Percentiles rank a stretch among this genome's conserved stretches.
These are phyloP conservation scores for Fusarium longipes DNA, from an alignment of 2,329 filamentous ascomycete genomes.

Conservation along the genomic window DNA sequence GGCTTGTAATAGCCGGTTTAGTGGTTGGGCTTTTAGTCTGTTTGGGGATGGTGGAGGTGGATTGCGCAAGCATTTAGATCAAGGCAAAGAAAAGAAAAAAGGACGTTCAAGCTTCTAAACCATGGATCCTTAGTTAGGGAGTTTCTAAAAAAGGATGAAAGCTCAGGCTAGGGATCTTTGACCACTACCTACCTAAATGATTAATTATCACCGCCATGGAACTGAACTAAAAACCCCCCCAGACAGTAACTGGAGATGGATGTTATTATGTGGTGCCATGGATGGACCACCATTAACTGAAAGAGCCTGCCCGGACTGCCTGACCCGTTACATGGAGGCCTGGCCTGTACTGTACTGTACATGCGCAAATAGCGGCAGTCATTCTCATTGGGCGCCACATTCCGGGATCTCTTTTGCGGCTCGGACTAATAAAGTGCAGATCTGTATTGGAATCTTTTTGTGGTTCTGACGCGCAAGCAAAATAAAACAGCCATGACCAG, in stretches of 20 bases:
- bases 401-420: slow-evolving; percentile 25
- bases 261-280: no score
- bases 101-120: background rate
- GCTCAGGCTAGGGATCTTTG: background rate
- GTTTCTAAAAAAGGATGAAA: slow-evolving; percentile 26
- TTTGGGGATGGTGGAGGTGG: slow-evolving; percentile 30
- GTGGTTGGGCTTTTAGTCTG: slow-evolving; percentile 21
- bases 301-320: background rate
- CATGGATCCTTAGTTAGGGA: background rate
- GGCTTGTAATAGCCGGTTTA: background rate
- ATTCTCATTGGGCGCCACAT: slow-evolving; percentile 1
- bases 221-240: background rate
- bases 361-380: slow-evolving; percentile 20
- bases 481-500: slow-evolving; percentile 30
- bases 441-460: slow-evolving; percentile 28
- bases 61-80: slow-evolving; percentile 36
- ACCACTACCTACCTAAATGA: background rate
- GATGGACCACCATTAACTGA: background rate
- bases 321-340: no score
- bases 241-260: background rate
- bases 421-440: slow-evolving; percentile 32
- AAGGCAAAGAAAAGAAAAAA: slow-evolving; percentile 11
- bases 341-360: background rate
- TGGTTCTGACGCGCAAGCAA: slow-evolving; percentile 36
- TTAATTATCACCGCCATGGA: background rate